phyloP scores from a whole-genome alignment of 2,329 filamentous ascomycete species.

The Trichoderma polysporum region DNA sequence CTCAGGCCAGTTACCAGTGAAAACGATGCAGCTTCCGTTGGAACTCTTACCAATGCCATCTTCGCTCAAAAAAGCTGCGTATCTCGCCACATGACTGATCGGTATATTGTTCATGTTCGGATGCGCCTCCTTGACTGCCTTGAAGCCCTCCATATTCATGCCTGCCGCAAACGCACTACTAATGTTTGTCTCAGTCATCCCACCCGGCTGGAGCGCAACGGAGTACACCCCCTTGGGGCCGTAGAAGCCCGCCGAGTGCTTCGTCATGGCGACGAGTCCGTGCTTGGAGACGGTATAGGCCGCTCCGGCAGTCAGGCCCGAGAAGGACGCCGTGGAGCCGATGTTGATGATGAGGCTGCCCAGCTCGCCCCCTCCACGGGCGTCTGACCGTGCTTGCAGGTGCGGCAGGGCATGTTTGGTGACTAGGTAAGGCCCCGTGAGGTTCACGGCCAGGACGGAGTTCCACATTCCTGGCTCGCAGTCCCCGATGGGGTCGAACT shows the following conservation, averaged over 20 bases:
- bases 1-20: conserved; percentile 41
- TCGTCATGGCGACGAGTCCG: conserved; percentile 53
- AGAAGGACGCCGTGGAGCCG: conserved; percentile 45
- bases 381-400: conserved; percentile 22
- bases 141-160: conserved; percentile 36
- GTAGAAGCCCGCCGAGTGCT: conserved; percentile 59
- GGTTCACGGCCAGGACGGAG: conserved; percentile 54
- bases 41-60: conserved; percentile 33
- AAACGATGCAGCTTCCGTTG: conserved; percentile 37
- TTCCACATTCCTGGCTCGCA: conserved; percentile 51
- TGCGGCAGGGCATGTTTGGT: conserved; percentile 49
- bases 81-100: conserved; percentile 41
- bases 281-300: conserved; percentile 57
- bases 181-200: conserved; percentile 48
- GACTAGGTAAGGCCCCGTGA: conserved; percentile 55
- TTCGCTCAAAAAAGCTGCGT: conserved; percentile 37
- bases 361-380: background rate
- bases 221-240: conserved; percentile 52
- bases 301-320: conserved; percentile 42
- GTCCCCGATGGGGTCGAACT: conserved; percentile 52
- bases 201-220: conserved; percentile 49
- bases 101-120: conserved; percentile 35
- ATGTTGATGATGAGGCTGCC: conserved; percentile 54
- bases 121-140: conserved; percentile 28
- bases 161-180: conserved; percentile 41